Base-by-base conservation (phyloP, 139 green algal species). In the Tetradesmus obliquus region DNA sequence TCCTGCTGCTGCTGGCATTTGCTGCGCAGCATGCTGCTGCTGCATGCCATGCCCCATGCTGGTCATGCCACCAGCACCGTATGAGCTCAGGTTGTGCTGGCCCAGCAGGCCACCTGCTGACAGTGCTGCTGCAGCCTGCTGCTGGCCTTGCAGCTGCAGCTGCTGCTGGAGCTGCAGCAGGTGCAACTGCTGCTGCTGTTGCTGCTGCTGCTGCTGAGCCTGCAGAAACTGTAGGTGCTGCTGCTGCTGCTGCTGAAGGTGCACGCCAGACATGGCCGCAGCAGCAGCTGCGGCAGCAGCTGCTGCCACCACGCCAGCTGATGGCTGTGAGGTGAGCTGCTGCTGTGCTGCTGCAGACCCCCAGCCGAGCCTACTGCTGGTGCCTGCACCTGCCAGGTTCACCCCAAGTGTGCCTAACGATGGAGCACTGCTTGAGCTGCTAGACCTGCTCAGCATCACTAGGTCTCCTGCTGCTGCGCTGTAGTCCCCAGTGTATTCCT, bases 221-320 rank as follows among this genome's bases (percentile, higher is more conserved):
- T 66, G 84, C 82, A 71, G 84, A 5, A 60, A 54, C 84, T 88
- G 57, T n/a, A 88, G 8, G 58, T 88, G 84, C 57, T 80, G 81
- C 22, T 69, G 84, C 57, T 80, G 82, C 54, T 82, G 74, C n/a
- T 53, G 74, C 66, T 82, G 69, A n/a, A 32, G 69, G 9, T 22
- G n/a, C 22, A 19, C n/a, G 15, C 74, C 74, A 82, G 74, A 51
- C 74, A 51, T 71, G 6, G 82, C 82, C 51, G 82, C 82, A 53
- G 82, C 82, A 54, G 82, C 53, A 71, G 81, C 53, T 71, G 81
- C 81, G 8, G 53, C 53, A 53, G 81, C 81, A 53, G 81, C 53
- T 86, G 81, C 82, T 12, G 55, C 55, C 17, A 71, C 55, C 22
- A 84, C 45, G 58, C n/a, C 45, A n/a, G 79, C 13, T 54, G 7